Percentiles rank a stretch among this genome's conserved stretches.
These are phyloP conservation scores for Suillus brevipes DNA, from an alignment of 768 basidiomycete genomes.

Conservation along the genomic window DNA sequence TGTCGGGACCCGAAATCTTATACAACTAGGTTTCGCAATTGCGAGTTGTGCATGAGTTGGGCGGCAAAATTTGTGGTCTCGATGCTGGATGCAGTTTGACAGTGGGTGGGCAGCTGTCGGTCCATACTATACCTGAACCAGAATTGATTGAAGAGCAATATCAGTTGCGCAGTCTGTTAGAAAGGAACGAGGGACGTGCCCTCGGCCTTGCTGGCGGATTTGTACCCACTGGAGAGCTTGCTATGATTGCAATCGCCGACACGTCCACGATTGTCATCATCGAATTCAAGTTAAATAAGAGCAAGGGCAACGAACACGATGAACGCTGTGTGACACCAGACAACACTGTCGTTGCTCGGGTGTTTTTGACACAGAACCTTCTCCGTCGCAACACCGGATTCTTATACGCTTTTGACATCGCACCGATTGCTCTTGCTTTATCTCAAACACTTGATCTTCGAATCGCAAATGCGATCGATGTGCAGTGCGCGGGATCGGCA, in stretches of 20 bases:
- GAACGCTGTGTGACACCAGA: constrained; percentile 17
- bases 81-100: no score
- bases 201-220: constrained; percentile 31
- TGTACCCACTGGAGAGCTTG: constrained; percentile 21
- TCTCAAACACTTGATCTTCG: constrained; percentile 34
- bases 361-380: constrained; percentile 31
- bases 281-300: constrained; percentile 20
- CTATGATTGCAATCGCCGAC: constrained; percentile 30
- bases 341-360: constrained; percentile 19
- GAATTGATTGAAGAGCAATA: constrained; percentile 24
- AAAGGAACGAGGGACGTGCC: constrained; percentile 34
- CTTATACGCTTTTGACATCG: constrained; percentile 34
- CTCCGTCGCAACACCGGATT: constrained; percentile 27
- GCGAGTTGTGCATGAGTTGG: no score
- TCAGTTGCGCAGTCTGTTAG: constrained; percentile 23
- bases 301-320: constrained; percentile 37
- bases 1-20: no score
- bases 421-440: constrained; percentile 28
- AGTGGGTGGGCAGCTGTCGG: constrained; percentile 20
- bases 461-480: constrained; percentile 34
- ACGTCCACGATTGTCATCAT: constrained; percentile 27
- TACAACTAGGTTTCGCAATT: no score
- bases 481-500: constrained; percentile 21
- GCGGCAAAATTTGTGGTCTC: no score
- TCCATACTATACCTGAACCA: constrained; percentile 19